phyloP scores from a whole-genome alignment of 1,139 yeast genomes.

The Zygoascus sp. region DNA sequence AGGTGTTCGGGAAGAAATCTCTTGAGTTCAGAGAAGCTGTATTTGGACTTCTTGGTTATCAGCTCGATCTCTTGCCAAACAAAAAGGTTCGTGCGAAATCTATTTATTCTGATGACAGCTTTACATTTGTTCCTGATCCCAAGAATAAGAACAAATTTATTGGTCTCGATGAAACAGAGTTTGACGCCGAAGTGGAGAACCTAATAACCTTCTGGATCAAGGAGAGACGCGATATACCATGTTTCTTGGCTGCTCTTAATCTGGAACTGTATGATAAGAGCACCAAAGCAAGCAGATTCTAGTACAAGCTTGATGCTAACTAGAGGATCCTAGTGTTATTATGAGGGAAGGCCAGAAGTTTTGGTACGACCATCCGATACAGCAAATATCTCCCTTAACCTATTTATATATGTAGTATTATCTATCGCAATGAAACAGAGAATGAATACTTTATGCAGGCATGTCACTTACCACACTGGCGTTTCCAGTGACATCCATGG shows the following conservation, averaged over 20 bases:
- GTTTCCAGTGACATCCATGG: neutral
- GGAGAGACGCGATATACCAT: constrained; percentile 68
- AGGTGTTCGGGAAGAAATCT: constrained; percentile 67
- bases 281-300: neutral
- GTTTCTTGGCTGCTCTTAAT: constrained; percentile 73
- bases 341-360: too few relatives aligned
- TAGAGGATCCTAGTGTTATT: too few relatives aligned
- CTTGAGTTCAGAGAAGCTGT: constrained; percentile 67
- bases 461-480: neutral
- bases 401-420: neutral
- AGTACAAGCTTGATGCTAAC: neutral
- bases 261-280: constrained; percentile 52
- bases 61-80: constrained; percentile 64
- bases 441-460: neutral
- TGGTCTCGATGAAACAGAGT: constrained; percentile 33
- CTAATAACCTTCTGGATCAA: constrained; percentile 63
- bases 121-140: constrained; percentile 38
- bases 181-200: constrained; percentile 50
- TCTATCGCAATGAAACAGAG: neutral
- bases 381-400: neutral
- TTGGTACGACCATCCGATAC: too few relatives aligned
- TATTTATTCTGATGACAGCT: constrained; percentile 43
- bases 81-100: constrained; percentile 65
- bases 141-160: constrained; percentile 32
- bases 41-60: constrained; percentile 66